Percentiles rank a stretch among this genome's conserved stretches.
phyloP scores from a whole-genome alignment of 345 rosid species.

The Kernera saxatilis region DNA sequence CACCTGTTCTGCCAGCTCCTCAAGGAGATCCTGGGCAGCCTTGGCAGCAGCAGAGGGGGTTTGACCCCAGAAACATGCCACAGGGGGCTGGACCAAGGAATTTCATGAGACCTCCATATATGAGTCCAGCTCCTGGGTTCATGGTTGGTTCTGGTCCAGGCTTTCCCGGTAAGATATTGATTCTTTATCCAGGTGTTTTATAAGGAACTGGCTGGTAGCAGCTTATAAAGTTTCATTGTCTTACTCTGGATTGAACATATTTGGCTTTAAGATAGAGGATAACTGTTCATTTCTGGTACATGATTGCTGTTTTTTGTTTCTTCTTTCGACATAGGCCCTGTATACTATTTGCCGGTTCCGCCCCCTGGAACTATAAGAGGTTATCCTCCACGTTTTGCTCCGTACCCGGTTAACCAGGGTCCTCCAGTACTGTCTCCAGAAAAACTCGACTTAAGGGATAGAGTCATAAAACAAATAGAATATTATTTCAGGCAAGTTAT shows the following conservation, averaged over 20 bases:
- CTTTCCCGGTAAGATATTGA: slow-evolving; percentile 62
- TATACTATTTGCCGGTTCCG: slow-evolving; percentile 59
- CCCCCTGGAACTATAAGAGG: slow-evolving; percentile 78
- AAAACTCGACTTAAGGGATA: slow-evolving; percentile 41
- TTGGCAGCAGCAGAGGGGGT: slow-evolving; percentile 66
- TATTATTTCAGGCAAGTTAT: slow-evolving; percentile 86
- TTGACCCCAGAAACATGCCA: slow-evolving; percentile 54
- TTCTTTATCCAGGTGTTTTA: background rate
- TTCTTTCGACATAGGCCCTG: slow-evolving; percentile 45
- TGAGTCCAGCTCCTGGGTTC: slow-evolving; percentile 67
- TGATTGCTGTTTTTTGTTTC: slow-evolving; percentile 1
- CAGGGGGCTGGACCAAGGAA: slow-evolving; percentile 65
- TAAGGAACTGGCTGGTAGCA: background rate
- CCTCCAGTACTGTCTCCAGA: slow-evolving; percentile 44
- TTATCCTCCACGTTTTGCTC: slow-evolving; percentile 52
- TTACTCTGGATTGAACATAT: background rate
- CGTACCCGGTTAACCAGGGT: slow-evolving; percentile 57
- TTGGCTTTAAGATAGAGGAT: background rate
- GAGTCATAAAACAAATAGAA: slow-evolving; percentile 69
- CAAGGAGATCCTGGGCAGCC: slow-evolving; percentile 54
- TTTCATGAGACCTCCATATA: slow-evolving; percentile 53
- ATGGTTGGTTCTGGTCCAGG: slow-evolving; percentile 76
- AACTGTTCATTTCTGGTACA: background rate
- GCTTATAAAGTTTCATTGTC: background rate
- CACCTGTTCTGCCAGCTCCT: slow-evolving; percentile 50